These are phyloP conservation scores for Termitomyces sp. DNA, from an alignment of 768 basidiomycete species.

Conservation along the genomic window DNA sequence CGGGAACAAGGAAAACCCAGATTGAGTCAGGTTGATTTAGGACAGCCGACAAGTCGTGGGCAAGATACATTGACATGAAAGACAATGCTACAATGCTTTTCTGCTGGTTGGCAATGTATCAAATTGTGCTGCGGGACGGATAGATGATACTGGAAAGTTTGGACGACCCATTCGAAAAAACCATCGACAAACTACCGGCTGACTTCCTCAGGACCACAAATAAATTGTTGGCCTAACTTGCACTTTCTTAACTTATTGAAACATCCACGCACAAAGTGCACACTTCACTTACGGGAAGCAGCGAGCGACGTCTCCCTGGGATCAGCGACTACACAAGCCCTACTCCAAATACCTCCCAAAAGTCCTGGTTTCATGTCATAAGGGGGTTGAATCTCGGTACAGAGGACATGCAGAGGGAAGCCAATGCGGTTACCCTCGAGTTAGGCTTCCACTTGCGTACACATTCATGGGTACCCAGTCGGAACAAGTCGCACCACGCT, in stretches of 20 bases:
- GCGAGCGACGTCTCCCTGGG: not conserved
- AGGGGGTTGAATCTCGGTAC: no score
- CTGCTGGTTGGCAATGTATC: not conserved
- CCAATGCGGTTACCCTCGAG: no score
- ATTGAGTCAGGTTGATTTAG: not conserved
- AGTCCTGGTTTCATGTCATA: not conserved
- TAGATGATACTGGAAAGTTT: not conserved
- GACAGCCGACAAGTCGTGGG: not conserved
- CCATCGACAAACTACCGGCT: not conserved
- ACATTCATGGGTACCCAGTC: not conserved
- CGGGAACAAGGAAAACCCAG: not conserved
- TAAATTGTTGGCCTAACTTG: not conserved
- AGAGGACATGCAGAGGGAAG: not conserved
- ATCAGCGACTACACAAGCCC: not conserved
- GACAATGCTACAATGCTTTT: no score
- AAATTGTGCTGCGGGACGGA: no score
- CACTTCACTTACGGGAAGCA: not conserved
- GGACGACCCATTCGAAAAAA: no score
- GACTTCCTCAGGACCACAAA: not conserved
- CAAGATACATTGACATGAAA: not conserved
- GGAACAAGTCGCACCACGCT: not conserved
- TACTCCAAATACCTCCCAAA: not conserved
- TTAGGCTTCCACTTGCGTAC: not conserved
- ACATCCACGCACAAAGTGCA: not conserved
- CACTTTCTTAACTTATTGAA: not conserved